phyloP scores from a whole-genome alignment of 306 rosid genomes.

The Vigna nakashimae region DNA sequence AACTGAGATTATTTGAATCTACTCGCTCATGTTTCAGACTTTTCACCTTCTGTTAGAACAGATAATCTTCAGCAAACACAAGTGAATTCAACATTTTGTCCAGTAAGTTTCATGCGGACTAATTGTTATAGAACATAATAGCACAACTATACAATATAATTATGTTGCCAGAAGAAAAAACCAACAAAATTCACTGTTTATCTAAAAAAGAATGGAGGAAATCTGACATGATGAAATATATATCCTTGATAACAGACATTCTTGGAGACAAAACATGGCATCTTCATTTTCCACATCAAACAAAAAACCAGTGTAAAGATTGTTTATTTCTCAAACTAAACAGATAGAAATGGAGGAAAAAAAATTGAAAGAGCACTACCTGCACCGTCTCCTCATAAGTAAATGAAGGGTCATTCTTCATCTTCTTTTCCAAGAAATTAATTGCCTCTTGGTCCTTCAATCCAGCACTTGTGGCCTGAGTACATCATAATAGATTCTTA shows the following conservation, averaged over 20 bases:
- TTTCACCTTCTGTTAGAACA: background rate
- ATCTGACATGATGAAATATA: conserved; percentile 21
- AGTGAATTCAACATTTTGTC: conserved; percentile 16
- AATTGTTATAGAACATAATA: background rate
- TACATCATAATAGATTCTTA: conserved; percentile 44
- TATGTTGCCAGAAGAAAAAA: background rate
- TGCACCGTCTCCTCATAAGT: conserved; percentile 96
- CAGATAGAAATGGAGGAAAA: conserved; percentile 18
- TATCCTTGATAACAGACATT: conserved; percentile 7
- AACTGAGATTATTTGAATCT: background rate
- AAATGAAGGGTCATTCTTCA: conserved; percentile 96
- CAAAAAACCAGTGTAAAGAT: conserved; percentile 25
- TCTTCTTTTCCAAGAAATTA: conserved; percentile 98
- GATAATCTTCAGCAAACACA: conserved; percentile 26
- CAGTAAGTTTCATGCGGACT: conserved; percentile 16
- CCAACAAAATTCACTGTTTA: background rate
- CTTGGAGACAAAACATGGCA: background rate
- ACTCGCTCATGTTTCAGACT: background rate
- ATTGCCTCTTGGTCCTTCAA: conserved; percentile 97
- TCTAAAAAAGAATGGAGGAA: background rate
- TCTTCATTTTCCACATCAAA: conserved; percentile 18
- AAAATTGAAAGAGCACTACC: conserved; percentile 52
- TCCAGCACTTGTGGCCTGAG: conserved; percentile 98
- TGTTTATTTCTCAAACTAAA: conserved; percentile 21
- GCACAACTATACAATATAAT: background rate